These are phyloP conservation scores for Paramecium sexaurelia DNA, from an alignment of 73 alveolate genomes.

Conservation along the genomic window DNA sequence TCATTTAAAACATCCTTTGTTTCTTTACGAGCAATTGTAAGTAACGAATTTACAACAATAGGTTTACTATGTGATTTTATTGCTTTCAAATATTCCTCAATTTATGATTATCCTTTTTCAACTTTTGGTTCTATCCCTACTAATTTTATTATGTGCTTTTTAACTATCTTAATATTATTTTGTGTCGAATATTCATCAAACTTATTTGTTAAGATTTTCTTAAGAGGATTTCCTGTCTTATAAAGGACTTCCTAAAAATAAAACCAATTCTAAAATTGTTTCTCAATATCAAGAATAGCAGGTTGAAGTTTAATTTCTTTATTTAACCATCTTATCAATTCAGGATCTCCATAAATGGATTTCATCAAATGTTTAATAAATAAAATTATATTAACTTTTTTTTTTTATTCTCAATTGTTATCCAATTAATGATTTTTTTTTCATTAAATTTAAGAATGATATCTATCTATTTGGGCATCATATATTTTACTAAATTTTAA, in stretches of 20 bases:
- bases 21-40: not conserved
- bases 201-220: slow-evolving; percentile 23
- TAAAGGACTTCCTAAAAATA: slow-evolving; percentile 28
- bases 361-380: not conserved
- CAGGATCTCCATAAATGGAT: slow-evolving; percentile 44
- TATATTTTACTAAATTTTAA: no score
- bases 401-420: no score
- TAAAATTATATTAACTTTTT: not conserved
- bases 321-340: slow-evolving; percentile 45
- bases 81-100: slow-evolving; percentile 47
- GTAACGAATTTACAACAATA: not conserved
- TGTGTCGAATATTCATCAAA: slow-evolving; percentile 38
- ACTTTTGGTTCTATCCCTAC: slow-evolving; percentile 54
- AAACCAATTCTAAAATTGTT: slow-evolving; percentile 49
- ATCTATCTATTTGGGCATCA: no score
- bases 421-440: no score
- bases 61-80: slow-evolving; percentile 3
- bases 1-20: slow-evolving; percentile 17
- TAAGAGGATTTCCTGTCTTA: slow-evolving; percentile 47
- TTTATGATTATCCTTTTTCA: slow-evolving; percentile 26
- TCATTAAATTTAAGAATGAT: no score
- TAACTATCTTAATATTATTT: slow-evolving; percentile 34
- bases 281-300: slow-evolving; percentile 39
- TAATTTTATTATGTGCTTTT: slow-evolving; percentile 34
- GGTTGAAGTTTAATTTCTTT: slow-evolving; percentile 25